Percentiles rank a stretch among this genome's conserved stretches.
Evolutionary conservation across 1,284 basidiomycete genomes (phyloP).

Genomic region (Porodaedalea pini): DNA sequence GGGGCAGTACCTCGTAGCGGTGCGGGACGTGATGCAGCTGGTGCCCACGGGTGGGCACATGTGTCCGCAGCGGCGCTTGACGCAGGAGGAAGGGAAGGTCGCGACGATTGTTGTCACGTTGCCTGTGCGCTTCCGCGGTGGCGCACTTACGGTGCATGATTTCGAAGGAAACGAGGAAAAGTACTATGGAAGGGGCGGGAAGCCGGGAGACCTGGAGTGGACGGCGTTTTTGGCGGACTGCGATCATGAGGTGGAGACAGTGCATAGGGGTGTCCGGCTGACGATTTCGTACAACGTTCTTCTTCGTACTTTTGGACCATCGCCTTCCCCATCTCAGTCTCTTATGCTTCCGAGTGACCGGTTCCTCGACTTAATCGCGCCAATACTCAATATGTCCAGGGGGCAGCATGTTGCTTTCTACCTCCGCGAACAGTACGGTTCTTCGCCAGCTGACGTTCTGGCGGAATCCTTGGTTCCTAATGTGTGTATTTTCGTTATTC

Average conservation of each 20-base stretch:
- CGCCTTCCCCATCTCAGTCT: conserved; percentile 49
- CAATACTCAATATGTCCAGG: conserved; percentile 64
- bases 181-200: conserved; percentile 58
- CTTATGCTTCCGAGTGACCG: conserved; percentile 67
- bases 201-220: conserved; percentile 69
- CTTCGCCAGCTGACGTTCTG: conserved; percentile 65
- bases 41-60: conserved; percentile 57
- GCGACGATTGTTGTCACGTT: conserved; percentile 71
- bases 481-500: conserved; percentile 40
- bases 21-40: conserved; percentile 68
- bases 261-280: conserved; percentile 65
- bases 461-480: conserved; percentile 68
- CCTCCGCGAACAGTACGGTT: conserved; percentile 63
- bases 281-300: conserved; percentile 69
- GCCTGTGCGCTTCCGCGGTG: conserved; percentile 69
- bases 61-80: conserved; percentile 47
- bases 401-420: conserved; percentile 71
- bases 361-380: conserved; percentile 66
- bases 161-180: conserved; percentile 56
- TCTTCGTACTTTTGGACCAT: conserved; percentile 61
- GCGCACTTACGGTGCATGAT: conserved; percentile 56
- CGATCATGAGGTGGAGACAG: conserved; percentile 66
- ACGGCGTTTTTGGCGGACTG: conserved; percentile 68
- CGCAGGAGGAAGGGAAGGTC: conserved; percentile 60
- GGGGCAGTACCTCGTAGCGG: conserved; percentile 65